Evolutionary conservation across 202 grass and related monocot species (phyloP), one percentile per base, ranked within the genome.

Genomic region (Bolboschoenoplectus hybrid): DNA sequence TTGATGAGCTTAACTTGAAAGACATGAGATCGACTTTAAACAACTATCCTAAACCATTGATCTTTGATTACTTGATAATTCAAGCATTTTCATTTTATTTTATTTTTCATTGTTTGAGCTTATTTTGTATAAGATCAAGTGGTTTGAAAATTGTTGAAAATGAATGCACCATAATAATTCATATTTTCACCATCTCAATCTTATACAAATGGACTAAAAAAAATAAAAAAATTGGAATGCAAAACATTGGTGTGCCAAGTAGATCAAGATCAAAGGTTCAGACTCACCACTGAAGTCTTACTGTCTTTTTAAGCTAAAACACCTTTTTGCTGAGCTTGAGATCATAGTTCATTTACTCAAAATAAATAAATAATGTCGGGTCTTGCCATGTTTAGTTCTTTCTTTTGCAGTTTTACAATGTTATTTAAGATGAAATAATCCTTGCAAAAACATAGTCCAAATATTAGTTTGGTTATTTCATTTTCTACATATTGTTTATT

Each of bases 361-460:
- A 43, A 44, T 2, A 7, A 38, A 9, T 39, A 13, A 40, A 40
- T 53, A 53, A 64, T 35, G 63, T 38, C n/a, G 6, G 39, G 40
- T 44, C 26, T 77, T 77, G 26, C 26, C 10, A 55, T 38, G 49
- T 56, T 55, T 77, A 77, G 2, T 55, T 56, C 73, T 36, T 56
- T 77, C 7, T 6, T 77, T 77, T 56, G 6, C 49, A 77, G 46
- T 38, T 39, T 56, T 2, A 53, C 9, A 55, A 55, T 56, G 49
- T 6, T 58, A 34, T 58, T n/a, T 41, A 39, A 76, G 75, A 40
- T 60, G 14, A 58, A 76, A 79, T n/a, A 39, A n/a, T 56, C 50
- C 47, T 78, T 8, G 34, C 74, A 58, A 40, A 61, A n/a, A 35
- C 50, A 55, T 79, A 58, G 52, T 9, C n/a, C 34, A 79, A 79